These are phyloP conservation scores for Paulownia fortunei DNA, from an alignment of 257 asterid genomes.

Conservation along the genomic window DNA sequence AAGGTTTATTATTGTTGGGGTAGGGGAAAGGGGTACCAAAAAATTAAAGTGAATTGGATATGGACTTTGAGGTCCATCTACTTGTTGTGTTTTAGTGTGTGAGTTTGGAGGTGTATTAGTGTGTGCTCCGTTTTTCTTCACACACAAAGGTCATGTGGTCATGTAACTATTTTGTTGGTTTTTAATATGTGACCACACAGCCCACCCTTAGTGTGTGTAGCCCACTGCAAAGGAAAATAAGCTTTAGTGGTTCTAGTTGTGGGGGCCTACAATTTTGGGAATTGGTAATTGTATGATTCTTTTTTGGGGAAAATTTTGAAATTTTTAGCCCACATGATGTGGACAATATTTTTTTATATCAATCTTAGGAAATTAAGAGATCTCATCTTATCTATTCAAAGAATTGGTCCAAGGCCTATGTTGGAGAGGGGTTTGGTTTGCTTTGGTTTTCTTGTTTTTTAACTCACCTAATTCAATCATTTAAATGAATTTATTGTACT, in stretches of 20 bases:
- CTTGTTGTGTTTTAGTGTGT: conserved; percentile 34
- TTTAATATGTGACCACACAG: conserved; percentile 41
- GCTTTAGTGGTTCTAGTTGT: neutral
- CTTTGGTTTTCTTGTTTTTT: neutral
- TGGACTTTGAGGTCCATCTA: conserved; percentile 88
- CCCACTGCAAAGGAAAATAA: conserved; percentile 41
- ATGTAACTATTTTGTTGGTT: conserved; percentile 24
- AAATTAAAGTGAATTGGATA: conserved; percentile 67
- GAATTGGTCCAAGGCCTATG: conserved; percentile 35
- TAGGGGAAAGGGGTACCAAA: conserved; percentile 18
- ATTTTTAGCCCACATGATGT: conserved; percentile 35
- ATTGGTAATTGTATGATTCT: conserved; percentile 26
- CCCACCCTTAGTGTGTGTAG: conserved; percentile 52
- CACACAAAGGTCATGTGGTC: neutral
- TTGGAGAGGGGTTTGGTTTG: neutral
- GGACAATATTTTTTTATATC: conserved; percentile 21
- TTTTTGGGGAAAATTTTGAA: conserved; percentile 18
- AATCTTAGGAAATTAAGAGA: neutral
- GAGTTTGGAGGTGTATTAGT: conserved; percentile 38
- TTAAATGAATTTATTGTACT: conserved; percentile 17
- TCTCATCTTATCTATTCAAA: neutral
- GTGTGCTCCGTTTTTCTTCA: conserved; percentile 29
- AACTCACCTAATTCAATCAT: conserved; percentile 26
- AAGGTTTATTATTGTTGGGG: conserved; percentile 53
- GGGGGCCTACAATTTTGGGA: conserved; percentile 42